A percentile compares a stretch with the other conserved stretches of the same genome.
phyloP scores from a whole-genome alignment of 305 asterid species.

The Fraxinus paxiana region DNA sequence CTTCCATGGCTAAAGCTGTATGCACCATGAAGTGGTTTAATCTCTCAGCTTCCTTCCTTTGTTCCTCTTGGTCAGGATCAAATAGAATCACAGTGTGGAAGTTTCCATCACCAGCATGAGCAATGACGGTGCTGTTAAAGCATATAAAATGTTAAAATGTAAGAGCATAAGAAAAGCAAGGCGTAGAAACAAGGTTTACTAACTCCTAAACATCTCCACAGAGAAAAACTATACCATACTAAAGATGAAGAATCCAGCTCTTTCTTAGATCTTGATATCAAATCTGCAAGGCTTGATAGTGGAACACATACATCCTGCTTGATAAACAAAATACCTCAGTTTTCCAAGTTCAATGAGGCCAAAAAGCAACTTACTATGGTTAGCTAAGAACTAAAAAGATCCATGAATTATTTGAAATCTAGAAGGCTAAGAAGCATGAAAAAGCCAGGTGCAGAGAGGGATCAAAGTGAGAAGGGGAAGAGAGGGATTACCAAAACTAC shows the following conservation, averaged over 20 bases:
- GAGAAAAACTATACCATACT: constrained; percentile 52
- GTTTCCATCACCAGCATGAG: constrained; percentile 99
- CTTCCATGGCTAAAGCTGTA: constrained; percentile 85
- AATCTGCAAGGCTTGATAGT: constrained; percentile 71
- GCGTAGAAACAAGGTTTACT: background rate
- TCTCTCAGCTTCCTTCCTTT: constrained; percentile 84
- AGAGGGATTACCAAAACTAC: background rate
- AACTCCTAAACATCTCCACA: background rate
- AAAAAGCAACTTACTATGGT: background rate
- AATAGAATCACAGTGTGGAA: constrained; percentile 80
- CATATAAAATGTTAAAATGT: constrained; percentile 2
- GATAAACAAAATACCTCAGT: background rate
- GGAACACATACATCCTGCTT: constrained; percentile 96
- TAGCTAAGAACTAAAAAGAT: background rate
- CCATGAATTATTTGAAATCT: background rate
- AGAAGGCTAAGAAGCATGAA: background rate
- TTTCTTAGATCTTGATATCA: constrained; percentile 74
- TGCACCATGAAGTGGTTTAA: constrained; percentile 87
- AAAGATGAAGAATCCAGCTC: constrained; percentile 74
- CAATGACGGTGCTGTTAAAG: constrained; percentile 73
- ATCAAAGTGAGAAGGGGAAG: background rate
- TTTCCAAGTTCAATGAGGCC: background rate
- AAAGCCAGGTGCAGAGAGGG: background rate
- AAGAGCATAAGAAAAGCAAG: constrained; percentile 3
- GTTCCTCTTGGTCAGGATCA: constrained; percentile 64